A percentile compares a stretch with the other conserved stretches of the same genome.
These are phyloP conservation scores for Leccinum uliginosum DNA, from an alignment of 768 basidiomycete genomes.

Conservation along the genomic window DNA sequence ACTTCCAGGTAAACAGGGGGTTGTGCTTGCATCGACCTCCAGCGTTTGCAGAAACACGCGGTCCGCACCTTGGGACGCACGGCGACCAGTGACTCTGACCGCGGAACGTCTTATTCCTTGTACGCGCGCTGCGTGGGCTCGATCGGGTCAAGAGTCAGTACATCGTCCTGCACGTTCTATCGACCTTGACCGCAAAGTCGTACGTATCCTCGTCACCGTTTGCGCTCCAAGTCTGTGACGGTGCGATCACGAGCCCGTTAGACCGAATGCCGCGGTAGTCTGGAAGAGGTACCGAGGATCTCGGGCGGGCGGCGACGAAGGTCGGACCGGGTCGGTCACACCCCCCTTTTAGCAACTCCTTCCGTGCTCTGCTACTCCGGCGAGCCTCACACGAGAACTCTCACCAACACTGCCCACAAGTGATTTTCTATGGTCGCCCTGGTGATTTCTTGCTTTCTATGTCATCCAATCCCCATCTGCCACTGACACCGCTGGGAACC, in stretches of 20 bases:
- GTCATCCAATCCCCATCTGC: not conserved
- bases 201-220: conserved; percentile 80
- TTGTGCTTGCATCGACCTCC: conserved; percentile 95
- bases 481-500: conserved; percentile 18
- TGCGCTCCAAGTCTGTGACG: conserved; percentile 71
- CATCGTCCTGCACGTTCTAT: conserved; percentile 11
- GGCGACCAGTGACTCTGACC: conserved; percentile 94
- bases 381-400: no score
- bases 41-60: conserved; percentile 78
- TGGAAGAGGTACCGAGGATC: conserved; percentile 79
- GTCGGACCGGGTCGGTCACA: no score
- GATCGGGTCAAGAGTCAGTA: conserved; percentile 41
- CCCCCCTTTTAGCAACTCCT: no score
- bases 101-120: conserved; percentile 67
- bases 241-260: conserved; percentile 85
- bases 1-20: conserved; percentile 87
- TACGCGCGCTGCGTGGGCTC: conserved; percentile 95
- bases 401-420: no score
- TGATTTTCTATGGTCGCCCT: conserved; percentile 17
- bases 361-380: no score
- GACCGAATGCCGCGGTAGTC: conserved; percentile 95
- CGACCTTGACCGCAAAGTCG: conserved; percentile 88
- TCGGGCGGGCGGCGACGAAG: conserved; percentile 78
- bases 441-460: conserved; percentile 21
- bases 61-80: conserved; percentile 91